These are phyloP conservation scores for Diaporthe nobilis DNA, from an alignment of 2,329 filamentous ascomycete species.

Conservation along the genomic window DNA sequence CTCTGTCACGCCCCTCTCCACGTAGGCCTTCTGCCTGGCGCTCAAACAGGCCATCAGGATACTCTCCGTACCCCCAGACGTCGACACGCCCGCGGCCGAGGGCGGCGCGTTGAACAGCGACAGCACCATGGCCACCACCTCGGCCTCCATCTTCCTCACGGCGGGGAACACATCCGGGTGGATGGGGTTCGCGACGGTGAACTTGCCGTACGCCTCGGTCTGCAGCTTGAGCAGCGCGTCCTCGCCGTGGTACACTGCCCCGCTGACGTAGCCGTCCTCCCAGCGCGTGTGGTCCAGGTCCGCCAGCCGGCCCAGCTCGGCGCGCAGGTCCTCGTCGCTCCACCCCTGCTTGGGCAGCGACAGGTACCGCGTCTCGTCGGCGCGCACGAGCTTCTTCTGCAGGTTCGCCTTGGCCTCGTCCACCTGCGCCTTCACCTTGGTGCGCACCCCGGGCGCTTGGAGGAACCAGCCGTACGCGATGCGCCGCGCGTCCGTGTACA, in stretches of 20 bases:
- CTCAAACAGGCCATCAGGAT: conserved; percentile 96
- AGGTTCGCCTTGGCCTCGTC: conserved; percentile 84
- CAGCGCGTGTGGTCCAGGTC: conserved; percentile 94
- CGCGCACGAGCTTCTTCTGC: conserved; percentile 85
- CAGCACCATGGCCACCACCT: conserved; percentile 95
- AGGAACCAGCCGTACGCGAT: conserved; percentile 89
- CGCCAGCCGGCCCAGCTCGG: conserved; percentile 83
- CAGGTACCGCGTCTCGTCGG: conserved; percentile 79
- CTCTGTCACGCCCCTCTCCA: conserved; percentile 88
- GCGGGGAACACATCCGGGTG: conserved; percentile 99
- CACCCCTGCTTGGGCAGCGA: conserved; percentile 87
- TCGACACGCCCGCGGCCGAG: conserved; percentile 89
- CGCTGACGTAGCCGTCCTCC: conserved; percentile 96
- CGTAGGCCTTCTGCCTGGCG: conserved; percentile 89
- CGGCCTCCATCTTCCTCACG: conserved; percentile 98
- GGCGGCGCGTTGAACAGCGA: conserved; percentile 89
- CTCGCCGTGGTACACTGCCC: conserved; percentile 96
- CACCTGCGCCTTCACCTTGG: conserved; percentile 88
- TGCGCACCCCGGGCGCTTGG: conserved; percentile 86
- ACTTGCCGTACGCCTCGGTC: conserved; percentile 92
- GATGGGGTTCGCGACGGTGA: conserved; percentile 95
- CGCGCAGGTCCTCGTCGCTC: conserved; percentile 81
- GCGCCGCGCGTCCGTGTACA: conserved; percentile 80
- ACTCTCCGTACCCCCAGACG: conserved; percentile 93
- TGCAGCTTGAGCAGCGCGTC: conserved; percentile 85